Evolutionary conservation across 2,329 filamentous ascomycete species (phyloP).

Genomic region (Penicillium sp.): DNA sequence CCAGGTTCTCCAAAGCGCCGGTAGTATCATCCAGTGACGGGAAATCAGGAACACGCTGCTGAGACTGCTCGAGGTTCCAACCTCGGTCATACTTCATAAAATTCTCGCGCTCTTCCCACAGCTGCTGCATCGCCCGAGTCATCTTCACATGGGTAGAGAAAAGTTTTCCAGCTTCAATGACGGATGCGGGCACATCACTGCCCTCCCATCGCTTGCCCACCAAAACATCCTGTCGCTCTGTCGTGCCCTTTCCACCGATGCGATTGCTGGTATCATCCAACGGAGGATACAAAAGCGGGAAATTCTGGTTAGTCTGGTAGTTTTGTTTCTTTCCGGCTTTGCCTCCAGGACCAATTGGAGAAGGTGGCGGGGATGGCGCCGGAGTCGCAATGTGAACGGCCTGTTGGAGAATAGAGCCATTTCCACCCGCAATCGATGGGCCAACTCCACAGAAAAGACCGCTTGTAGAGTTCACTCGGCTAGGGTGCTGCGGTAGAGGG

Average conservation of each 20-base stretch:
- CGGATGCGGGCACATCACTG: constrained; percentile 88
- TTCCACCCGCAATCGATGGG: constrained; percentile 49
- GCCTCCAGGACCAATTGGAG: constrained; percentile 77
- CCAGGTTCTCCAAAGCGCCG: constrained; percentile 44
- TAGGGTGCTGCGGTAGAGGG: constrained; percentile 75
- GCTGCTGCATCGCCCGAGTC: constrained; percentile 85
- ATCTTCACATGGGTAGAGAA: constrained; percentile 90
- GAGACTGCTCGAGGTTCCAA: constrained; percentile 65
- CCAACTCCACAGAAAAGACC: constrained; percentile 64
- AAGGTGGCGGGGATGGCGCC: constrained; percentile 91
- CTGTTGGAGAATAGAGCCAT: constrained; percentile 82
- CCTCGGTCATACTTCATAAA: constrained; percentile 93
- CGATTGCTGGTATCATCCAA: constrained; percentile 86
- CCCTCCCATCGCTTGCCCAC: constrained; percentile 89
- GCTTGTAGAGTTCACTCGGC: constrained; percentile 61
- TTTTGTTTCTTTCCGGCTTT: constrained; percentile 99
- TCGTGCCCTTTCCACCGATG: constrained; percentile 83
- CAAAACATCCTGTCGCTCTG: constrained; percentile 75
- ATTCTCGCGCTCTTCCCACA: constrained; percentile 91
- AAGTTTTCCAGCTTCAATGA: constrained; percentile 89
- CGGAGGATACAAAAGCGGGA: constrained; percentile 95
- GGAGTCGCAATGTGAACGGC: constrained; percentile 99
- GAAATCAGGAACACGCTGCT: constrained; percentile 32
- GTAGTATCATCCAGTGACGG: constrained; percentile 41
- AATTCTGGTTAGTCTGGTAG: constrained; percentile 98